Evolutionary conservation across 352 stramenopile genomes (phyloP).

Genomic region (Globisporangium heterothallicum): DNA sequence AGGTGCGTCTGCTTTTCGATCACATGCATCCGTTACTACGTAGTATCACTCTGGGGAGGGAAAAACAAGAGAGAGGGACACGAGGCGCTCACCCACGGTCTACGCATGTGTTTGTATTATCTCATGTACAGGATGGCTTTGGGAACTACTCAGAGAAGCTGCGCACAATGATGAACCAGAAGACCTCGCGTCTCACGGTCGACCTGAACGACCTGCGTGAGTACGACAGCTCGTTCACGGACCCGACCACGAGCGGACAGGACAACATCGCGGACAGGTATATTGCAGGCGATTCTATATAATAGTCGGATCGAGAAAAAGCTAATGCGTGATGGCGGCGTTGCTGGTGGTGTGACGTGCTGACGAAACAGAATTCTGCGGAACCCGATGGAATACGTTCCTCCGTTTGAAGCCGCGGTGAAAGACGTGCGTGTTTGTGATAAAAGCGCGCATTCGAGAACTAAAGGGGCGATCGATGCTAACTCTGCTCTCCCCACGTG

Average conservation of each 20-base stretch:
- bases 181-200: slow-evolving; percentile 69
- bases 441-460: no score
- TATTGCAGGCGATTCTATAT: not conserved
- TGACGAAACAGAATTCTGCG: slow-evolving; percentile 38
- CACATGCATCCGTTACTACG: no score
- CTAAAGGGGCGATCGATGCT: no score
- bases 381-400: slow-evolving; percentile 81
- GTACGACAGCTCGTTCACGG: slow-evolving; percentile 83
- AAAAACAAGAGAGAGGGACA: no score
- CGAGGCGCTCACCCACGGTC: no score
- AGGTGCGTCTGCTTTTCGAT: slow-evolving; percentile 31
- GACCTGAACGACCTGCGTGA: slow-evolving; percentile 89
- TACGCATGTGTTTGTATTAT: not conserved
- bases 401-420: slow-evolving; percentile 77
- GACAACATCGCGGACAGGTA: slow-evolving; percentile 74
- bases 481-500: no score
- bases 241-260: slow-evolving; percentile 40
- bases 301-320: no score
- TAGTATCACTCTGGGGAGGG: no score
- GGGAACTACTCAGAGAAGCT: slow-evolving; percentile 80
- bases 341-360: no score
- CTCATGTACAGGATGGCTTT: slow-evolving; percentile 40
- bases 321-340: not conserved
- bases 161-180: slow-evolving; percentile 77
- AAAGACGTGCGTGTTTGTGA: slow-evolving; percentile 53